Conservation (phyloP, 176 grass and related monocot species). For the Urochloa ruziziensis region DNA sequence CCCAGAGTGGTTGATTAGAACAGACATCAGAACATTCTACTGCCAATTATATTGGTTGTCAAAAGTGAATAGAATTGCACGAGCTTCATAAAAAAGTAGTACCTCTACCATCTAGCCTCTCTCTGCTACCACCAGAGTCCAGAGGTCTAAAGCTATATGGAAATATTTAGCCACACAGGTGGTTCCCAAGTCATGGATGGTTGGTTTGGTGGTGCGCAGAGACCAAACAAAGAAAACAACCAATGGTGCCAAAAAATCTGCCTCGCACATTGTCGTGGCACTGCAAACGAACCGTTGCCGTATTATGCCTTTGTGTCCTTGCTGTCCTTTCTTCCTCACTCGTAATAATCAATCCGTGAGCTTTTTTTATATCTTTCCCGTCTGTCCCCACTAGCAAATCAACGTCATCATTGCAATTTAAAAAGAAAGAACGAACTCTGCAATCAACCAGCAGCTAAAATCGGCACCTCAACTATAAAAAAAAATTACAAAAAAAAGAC, state of each 20-base stretch:
- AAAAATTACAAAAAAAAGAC: too few species aligned
- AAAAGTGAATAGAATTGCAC: not conserved
- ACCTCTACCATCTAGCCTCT: not conserved
- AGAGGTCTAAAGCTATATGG: not conserved
- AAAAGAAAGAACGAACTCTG: too few species aligned
- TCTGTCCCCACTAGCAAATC: too few species aligned
- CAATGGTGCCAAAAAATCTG: not conserved
- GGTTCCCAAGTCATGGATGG: constrained; percentile 3
- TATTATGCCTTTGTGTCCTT: not conserved
- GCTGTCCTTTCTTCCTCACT: constrained; percentile 3
- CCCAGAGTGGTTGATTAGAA: not conserved
- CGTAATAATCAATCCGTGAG: not conserved
- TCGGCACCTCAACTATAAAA: too few species aligned
- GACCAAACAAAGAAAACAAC: not conserved
- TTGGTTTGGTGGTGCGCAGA: not conserved
- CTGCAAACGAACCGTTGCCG: not conserved
- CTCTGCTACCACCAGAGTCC: too few species aligned
- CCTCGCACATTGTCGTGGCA: not conserved
- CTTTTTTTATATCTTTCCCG: too few species aligned
- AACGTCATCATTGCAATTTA: too few species aligned
- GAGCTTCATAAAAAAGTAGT: not conserved
- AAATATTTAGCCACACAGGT: not conserved
- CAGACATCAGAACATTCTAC: not conserved
- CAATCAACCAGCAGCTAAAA: too few species aligned
- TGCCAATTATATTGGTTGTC: not conserved